Base-by-base conservation (phyloP, 495 filamentous ascomycete species). In the Xylaria longipes region DNA sequence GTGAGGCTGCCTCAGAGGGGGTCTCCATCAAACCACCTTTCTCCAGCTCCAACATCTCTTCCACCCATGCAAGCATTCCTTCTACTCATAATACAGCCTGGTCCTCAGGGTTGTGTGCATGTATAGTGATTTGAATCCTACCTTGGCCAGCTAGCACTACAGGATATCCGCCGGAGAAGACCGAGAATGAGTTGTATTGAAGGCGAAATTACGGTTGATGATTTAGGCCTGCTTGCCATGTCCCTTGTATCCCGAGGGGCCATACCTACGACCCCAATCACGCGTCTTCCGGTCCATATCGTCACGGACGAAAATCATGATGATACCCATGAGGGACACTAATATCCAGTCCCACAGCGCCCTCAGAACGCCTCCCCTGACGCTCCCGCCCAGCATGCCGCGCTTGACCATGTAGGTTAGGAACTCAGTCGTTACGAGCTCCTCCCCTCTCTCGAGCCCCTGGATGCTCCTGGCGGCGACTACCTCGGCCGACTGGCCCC, bases 401-500 rank as follows among this genome's bases (percentile, higher is more conserved):
- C 92, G 93, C 56, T 90, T 89, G 20, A 95, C 88, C 50, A 92
- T 1, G 11, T 1, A 2, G 7, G 35, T n/a, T 15, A 62, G 3
- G 14, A 20, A 2, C 2, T 62, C 15, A 0, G 58, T 62, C 58
- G 58, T 62, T 1, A 62, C 20, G 6, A 62, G n/a, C 58, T 62
- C 58, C 31, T 9, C 6, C 1, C 33, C 33, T 2, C 79, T 97
- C 79, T 97, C 93, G 56, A 97, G 78, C 5, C 87, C 90, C 46
- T 78, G 78, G 25, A 97, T 85, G 33, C 89, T 86, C 15, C 86
- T 87, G 7, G 74, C 78, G 3, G 94, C 94, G 33, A 92, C 91
- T 71, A 91, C 87, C 1, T 90, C 88, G 9, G 91, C 87, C 0
- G 87, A 87, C 75, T 94, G 92, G 5, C 86, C 84, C 71, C 87